Conservation (phyloP, 148 eudicot species). For the Rhododendron simsii region DNA sequence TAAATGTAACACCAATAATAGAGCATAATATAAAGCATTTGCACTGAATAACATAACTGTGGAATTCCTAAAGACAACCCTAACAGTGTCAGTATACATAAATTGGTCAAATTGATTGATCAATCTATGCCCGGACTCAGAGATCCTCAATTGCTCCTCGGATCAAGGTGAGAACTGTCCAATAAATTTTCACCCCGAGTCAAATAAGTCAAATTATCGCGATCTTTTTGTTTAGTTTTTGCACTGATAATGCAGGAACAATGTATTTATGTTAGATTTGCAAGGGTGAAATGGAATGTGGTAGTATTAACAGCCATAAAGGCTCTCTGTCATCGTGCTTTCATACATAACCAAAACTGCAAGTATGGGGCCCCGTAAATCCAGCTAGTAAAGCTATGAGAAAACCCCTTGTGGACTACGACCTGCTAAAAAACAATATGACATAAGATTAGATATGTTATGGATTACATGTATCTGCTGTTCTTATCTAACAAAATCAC, state of each 20-base stretch:
- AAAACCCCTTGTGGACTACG: background rate
- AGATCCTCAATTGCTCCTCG: background rate
- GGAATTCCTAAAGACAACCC: background rate
- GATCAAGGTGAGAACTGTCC: background rate
- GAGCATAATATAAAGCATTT: background rate
- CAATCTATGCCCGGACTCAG: background rate
- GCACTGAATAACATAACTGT: background rate
- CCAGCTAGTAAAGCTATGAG: background rate
- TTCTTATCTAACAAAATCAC: background rate
- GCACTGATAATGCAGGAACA: too few relatives aligned
- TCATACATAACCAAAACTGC: background rate
- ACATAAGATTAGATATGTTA: background rate
- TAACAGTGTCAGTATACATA: background rate
- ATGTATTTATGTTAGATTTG: too few relatives aligned
- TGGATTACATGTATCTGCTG: background rate
- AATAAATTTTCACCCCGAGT: background rate
- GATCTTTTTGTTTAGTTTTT: too few relatives aligned
- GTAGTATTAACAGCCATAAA: too few relatives aligned
- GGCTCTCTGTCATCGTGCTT: background rate
- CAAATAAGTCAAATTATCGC: background rate
- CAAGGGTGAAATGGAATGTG: too few relatives aligned
- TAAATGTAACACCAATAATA: background rate
- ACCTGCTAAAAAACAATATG: background rate
- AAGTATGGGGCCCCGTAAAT: background rate
- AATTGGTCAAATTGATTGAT: background rate